phyloP scores from a whole-genome alignment of 768 basidiomycete species.

The Trametes elegans region DNA sequence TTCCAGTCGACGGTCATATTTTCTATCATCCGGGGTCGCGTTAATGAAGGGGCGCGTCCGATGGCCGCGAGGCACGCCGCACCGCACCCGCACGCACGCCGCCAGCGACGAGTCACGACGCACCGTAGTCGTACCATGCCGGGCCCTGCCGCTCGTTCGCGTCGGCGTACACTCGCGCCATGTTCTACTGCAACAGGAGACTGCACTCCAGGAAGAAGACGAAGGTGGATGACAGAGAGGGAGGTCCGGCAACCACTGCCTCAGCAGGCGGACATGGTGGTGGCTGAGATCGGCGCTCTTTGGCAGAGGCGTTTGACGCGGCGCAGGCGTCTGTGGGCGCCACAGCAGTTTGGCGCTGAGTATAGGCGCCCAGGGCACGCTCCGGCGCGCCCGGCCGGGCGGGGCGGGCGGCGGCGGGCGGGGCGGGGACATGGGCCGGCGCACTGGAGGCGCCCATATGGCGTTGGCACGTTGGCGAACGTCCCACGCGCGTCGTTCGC shows the following conservation, averaged over 20 bases:
- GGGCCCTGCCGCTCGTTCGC: constrained; percentile 85
- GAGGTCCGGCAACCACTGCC: constrained; percentile 4
- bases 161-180: constrained; percentile 83
- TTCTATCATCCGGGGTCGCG: constrained; percentile 46
- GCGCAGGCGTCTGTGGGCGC: not conserved
- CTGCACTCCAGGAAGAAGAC: not conserved
- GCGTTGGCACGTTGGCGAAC: not conserved
- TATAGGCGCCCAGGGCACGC: not conserved
- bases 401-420: not conserved
- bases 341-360: too few species aligned
- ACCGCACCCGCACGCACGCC: not conserved
- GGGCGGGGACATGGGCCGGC: not conserved
- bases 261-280: constrained; percentile 18
- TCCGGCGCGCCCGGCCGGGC: too few species aligned
- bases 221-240: constrained; percentile 1
- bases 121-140: constrained; percentile 95
- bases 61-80: not conserved
- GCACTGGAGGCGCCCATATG: not conserved
- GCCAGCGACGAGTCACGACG: constrained; percentile 21
- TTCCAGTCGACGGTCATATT: constrained; percentile 95
- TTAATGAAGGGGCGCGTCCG: not conserved
- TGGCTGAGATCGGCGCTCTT: constrained; percentile 13
- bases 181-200: constrained; percentile 38
- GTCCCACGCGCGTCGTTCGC: not conserved
- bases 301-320: not conserved